Evolutionary conservation across 306 rosid species (phyloP), one percentile per base, ranked within the genome.

Genomic region (Cyclanthera cordifolia): DNA sequence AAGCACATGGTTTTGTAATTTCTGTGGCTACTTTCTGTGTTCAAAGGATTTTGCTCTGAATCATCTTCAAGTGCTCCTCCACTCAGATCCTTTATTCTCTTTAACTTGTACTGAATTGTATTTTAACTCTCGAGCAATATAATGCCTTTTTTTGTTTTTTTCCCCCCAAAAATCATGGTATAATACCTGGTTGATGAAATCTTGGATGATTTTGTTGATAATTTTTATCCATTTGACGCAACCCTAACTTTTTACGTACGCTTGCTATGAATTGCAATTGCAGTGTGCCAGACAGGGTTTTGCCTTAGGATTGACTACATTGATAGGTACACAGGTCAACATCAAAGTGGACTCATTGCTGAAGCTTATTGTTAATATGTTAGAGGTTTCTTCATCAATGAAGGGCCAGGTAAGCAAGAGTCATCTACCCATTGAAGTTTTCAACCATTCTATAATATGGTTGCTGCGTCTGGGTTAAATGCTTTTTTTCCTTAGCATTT

Each of bases 251-350:
- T 30, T 20, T 5, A 27, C 60, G 12, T 50, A 30, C 30, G 27
- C 17, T 68, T 49, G 43, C 25, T 27, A 53, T 48, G 30, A 28
- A 77, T 77, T 56, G 32, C 73, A 54, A 73, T 85, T 79, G 85
- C 95, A 93, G 99, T 90, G 96, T 77, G 99, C 95, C 1, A 85
- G 99, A 17, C 96, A 86, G 72, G 99, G 99, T 45, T 93, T 93
- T 76, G 95, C 95, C 13, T 76, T 88, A 77, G 99, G 96, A 60
- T 78, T 93, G 60, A 82, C 91, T 27, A 47, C 80, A 75, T 74
- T 87, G 76, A 54, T 56, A 13, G 79, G 85, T 21, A 74, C 82
- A 52, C 74, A 85, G 45, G 69, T 70, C 66, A 78, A 63, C 71
- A 50, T 89, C 75, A 83, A 76, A 76, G 76, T 93, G 63, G 96